A percentile compares a stretch with the other conserved stretches of the same genome.
phyloP scores from a whole-genome alignment of 2,329 filamentous ascomycete species.

The Sclerotinia borealis region DNA sequence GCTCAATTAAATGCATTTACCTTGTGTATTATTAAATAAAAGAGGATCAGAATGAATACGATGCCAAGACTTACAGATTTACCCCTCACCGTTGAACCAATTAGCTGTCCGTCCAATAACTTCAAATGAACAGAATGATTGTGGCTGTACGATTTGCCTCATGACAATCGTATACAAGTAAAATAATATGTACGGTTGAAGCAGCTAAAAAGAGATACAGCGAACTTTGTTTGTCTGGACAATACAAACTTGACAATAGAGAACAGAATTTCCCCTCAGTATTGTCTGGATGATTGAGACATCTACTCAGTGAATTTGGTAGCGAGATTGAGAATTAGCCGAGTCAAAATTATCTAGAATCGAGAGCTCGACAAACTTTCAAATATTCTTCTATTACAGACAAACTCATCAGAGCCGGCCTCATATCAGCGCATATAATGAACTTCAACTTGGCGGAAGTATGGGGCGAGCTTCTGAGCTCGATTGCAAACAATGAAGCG shows the following conservation, averaged over 20 bases:
- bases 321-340: not conserved
- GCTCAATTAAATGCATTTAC: not conserved
- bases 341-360: not conserved
- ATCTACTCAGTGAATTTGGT: not conserved
- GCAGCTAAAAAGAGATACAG: not conserved
- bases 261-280: not conserved
- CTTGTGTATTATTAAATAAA: not conserved
- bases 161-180: too few relatives aligned
- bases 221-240: not conserved
- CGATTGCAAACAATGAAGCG: not conserved
- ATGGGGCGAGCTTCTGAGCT: constrained; percentile 1
- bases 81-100: not conserved
- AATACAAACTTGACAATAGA: too few relatives aligned
- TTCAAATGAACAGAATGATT: not conserved
- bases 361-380: not conserved
- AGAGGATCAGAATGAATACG: not conserved
- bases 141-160: not conserved
- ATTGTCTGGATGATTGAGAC: not conserved
- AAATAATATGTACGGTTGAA: not conserved
- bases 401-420: not conserved
- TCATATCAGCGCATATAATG: not conserved
- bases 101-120: not conserved
- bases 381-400: not conserved
- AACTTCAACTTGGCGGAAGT: not conserved
- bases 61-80: not conserved